phyloP scores from a whole-genome alignment of 208 protist species.

The Strigomonas oncopelti region DNA sequence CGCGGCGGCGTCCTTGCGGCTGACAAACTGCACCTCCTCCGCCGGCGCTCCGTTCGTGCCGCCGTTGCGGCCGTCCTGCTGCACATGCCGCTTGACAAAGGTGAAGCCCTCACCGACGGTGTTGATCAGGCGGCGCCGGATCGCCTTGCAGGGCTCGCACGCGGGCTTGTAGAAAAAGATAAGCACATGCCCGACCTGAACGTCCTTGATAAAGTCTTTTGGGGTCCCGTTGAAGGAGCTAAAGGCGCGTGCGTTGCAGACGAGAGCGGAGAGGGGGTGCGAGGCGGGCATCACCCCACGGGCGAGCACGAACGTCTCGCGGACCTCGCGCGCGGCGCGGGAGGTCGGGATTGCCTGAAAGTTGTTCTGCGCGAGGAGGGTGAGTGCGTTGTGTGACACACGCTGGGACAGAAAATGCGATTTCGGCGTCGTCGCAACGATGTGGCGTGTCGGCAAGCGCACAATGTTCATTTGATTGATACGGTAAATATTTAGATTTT shows the following conservation, averaged over 20 bases:
- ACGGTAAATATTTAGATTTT: neutral
- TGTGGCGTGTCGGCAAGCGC: no score
- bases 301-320: slow-evolving; percentile 22
- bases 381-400: no score
- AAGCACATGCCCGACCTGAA: slow-evolving; percentile 33
- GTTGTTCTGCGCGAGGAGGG: slow-evolving; percentile 7
- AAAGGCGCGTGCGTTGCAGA: slow-evolving; percentile 17
- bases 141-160: slow-evolving; percentile 57
- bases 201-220: slow-evolving; percentile 36
- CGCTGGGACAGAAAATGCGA: no score
- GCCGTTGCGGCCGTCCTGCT: neutral
- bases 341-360: slow-evolving; percentile 19
- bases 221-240: slow-evolving; percentile 47
- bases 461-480: neutral
- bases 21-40: no score
- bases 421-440: no score
- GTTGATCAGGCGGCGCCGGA: slow-evolving; percentile 44
- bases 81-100: neutral
- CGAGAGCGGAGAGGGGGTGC: slow-evolving; percentile 11
- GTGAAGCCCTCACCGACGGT: slow-evolving; percentile 23
- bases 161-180: slow-evolving; percentile 80
- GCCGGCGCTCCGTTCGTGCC: neutral
- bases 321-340: slow-evolving; percentile 14
- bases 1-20: neutral
- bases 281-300: slow-evolving; percentile 15